Conservation (phyloP, 2,329 filamentous ascomycete species). For the Botryotinia calthae region DNA sequence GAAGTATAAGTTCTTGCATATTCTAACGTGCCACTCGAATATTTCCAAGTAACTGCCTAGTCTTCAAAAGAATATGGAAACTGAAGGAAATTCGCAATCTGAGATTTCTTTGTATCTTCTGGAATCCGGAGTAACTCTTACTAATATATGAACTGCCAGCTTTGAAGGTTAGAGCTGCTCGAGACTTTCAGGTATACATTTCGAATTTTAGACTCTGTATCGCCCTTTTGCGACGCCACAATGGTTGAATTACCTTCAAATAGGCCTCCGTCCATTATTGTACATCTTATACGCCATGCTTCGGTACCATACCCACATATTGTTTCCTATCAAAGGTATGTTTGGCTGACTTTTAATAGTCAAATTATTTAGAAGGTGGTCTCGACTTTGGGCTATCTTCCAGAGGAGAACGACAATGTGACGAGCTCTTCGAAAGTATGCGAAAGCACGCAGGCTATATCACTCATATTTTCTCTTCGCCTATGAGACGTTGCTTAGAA, state of each 20-base stretch:
- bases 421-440: constrained; percentile 2
- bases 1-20: not conserved
- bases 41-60: not conserved
- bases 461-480: constrained; percentile 9
- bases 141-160: not conserved
- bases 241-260: not conserved
- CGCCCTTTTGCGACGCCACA: not conserved
- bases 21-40: not conserved
- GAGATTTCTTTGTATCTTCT: not conserved
- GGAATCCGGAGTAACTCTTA: not conserved
- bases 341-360: not conserved
- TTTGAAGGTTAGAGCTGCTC: not conserved
- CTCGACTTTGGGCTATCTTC: not conserved
- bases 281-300: not conserved
- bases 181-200: not conserved
- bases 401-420: not conserved
- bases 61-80: not conserved
- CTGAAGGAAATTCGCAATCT: not conserved
- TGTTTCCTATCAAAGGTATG: not conserved
- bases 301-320: not conserved
- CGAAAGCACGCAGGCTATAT: not conserved
- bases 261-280: not conserved
- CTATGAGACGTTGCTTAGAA: constrained; percentile 2
- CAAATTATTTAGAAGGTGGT: not conserved
- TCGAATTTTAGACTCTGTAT: not conserved